A percentile compares a stretch with the other conserved stretches of the same genome.
Evolutionary conservation across 2,329 filamentous ascomycete genomes (phyloP).

Genomic region (Bipolaris victoriae): DNA sequence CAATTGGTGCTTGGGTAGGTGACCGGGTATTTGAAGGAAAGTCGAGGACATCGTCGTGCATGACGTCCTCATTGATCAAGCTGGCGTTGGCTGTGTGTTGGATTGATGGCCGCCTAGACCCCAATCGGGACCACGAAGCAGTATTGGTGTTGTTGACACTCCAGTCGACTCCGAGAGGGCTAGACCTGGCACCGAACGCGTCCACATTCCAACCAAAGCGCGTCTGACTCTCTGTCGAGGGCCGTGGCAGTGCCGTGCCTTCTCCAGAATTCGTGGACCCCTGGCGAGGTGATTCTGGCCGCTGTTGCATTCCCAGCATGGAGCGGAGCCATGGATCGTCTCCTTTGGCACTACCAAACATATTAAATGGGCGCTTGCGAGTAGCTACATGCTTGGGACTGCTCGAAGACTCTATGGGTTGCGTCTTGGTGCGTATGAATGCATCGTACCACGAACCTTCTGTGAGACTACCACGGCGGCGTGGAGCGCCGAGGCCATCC

Average conservation of each 20-base stretch:
- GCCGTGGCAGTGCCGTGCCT: constrained; percentile 43
- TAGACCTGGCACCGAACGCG: constrained; percentile 50
- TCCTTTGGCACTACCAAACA: constrained; percentile 58
- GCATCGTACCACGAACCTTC: constrained; percentile 63
- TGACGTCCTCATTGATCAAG: constrained; percentile 58
- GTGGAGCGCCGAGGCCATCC: constrained; percentile 57
- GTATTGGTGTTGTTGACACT: constrained; percentile 46
- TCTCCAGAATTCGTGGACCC: constrained; percentile 67
- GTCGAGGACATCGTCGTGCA: constrained; percentile 59
- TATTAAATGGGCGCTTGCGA: constrained; percentile 56
- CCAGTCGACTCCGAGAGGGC: constrained; percentile 52
- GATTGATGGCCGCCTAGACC: constrained; percentile 80
- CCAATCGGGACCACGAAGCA: constrained; percentile 72
- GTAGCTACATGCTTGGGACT: constrained; percentile 49
- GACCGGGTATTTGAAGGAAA: constrained; percentile 57
- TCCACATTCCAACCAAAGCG: constrained; percentile 48
- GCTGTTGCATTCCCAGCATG: constrained; percentile 46
- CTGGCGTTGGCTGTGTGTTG: constrained; percentile 76
- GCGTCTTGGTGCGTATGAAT: constrained; percentile 50
- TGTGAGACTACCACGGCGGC: constrained; percentile 62
- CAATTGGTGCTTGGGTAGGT: constrained; percentile 72
- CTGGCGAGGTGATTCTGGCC: constrained; percentile 64
- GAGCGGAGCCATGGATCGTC: constrained; percentile 58
- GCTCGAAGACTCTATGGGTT: constrained; percentile 39
- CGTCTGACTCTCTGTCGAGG: constrained; percentile 48